Base-by-base conservation (phyloP, 805 yeast species). In the Wickerhamomyces hampshirensis region DNA sequence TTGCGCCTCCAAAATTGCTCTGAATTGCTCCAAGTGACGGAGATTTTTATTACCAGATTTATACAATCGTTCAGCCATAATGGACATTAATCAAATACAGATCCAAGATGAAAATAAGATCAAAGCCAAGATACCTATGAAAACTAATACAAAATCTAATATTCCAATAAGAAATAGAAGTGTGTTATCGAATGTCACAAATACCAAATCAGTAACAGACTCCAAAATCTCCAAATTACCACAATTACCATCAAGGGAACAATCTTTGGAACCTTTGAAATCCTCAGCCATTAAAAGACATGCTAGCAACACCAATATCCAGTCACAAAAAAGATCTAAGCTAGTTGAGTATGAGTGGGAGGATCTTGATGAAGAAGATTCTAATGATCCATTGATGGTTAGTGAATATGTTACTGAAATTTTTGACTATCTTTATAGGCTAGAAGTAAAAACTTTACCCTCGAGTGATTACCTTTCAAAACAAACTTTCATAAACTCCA, bases 331-430 rank as follows among this genome's bases (percentile, higher is more conserved):
- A 38, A 42, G 48, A 32, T 40, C 50, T 12, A 50, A 52, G 37
- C 49, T 43, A 14, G 28, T 43, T 48, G 66, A 60, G 30, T 65
- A 62, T 34, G 62, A 62, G 32, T 67, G 88, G 86, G 88, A 82
- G 53, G 91, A 84, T 59, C 62, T 84, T 36, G 94, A 84, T 56
- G 83, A 78, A 31, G 91, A 82, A 53, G 94, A 84, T 57, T 59
- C 66, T 31, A 84, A 81, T 53, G 94, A 84, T 58, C 91, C 91
- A 15, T 63, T 85, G 43, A 89, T 91, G 96, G 97, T 85, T 23
- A 77, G 88, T 43, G 98, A 91, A 65, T 91, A 89, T 59, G 95
- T 84, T 37, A 74, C 67, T 43, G 97, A 87, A 42, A 89, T 91
- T 39, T 89, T 86, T 60, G 81, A 75, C 21, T 87, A 84, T 59